phyloP scores from a whole-genome alignment of 73 alveolate species.

The Symbiodinium pilosum region DNA sequence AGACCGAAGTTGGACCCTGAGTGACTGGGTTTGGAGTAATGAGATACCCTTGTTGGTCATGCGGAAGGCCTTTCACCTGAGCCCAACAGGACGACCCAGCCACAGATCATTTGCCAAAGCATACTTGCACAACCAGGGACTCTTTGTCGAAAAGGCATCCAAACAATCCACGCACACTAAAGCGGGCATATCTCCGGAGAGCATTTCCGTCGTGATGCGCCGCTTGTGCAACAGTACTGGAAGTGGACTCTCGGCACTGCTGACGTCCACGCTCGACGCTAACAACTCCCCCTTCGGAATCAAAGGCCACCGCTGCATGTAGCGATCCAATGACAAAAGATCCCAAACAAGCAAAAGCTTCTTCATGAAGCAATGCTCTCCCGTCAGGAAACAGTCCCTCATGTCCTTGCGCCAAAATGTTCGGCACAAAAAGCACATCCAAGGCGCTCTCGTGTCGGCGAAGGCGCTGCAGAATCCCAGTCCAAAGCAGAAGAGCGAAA shows the following conservation, averaged over 20 bases:
- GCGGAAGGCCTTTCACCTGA: no score
- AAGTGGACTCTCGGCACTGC: not conserved
- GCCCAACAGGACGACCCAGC: not conserved
- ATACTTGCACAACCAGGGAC: not conserved
- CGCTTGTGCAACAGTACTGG: not conserved
- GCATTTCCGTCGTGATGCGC: not conserved
- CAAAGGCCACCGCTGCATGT: constrained; percentile 45
- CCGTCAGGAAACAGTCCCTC: not conserved
- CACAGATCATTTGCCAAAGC: not conserved
- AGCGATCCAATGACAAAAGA: not conserved
- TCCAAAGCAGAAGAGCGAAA: constrained; percentile 19
- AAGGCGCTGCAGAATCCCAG: not conserved
- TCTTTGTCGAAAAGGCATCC: not conserved
- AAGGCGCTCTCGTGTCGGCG: not conserved
- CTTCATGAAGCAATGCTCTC: constrained; percentile 27
- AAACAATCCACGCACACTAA: not conserved
- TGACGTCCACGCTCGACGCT: not conserved
- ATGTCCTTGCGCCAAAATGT: constrained; percentile 1
- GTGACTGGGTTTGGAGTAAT: no score
- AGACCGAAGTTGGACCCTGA: no score
- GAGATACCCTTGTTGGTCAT: no score
- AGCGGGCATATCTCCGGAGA: not conserved
- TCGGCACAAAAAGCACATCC: constrained; percentile 38
- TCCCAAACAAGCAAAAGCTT: not conserved
- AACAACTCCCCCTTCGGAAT: not conserved